These are phyloP conservation scores for Euphorbia tirucalli DNA, from an alignment of 345 rosid species.

Conservation along the genomic window DNA sequence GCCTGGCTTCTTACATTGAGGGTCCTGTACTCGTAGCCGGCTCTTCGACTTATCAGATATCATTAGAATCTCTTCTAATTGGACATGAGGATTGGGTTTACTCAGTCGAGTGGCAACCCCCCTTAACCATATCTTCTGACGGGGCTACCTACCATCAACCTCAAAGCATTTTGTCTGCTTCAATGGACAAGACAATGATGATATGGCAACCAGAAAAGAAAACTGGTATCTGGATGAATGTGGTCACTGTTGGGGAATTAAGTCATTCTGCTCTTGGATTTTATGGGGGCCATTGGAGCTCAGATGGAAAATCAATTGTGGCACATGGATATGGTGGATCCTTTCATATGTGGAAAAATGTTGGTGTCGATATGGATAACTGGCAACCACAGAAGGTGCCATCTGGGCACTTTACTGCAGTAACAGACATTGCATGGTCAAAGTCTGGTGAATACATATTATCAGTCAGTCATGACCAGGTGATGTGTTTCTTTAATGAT, in stretches of 20 bases:
- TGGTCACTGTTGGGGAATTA: conserved; percentile 92
- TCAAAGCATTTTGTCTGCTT: conserved; percentile 73
- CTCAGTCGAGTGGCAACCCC: conserved; percentile 96
- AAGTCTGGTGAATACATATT: conserved; percentile 69
- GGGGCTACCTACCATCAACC: conserved; percentile 52
- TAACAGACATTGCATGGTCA: conserved; percentile 81
- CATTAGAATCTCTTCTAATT: conserved; percentile 85
- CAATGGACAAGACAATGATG: conserved; percentile 99
- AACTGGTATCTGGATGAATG: conserved; percentile 92
- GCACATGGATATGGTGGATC: conserved; percentile 97
- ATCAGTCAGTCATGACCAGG: conserved; percentile 96
- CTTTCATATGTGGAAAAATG: conserved; percentile 82
- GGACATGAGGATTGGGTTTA: conserved; percentile 99
- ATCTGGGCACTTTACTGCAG: conserved; percentile 83
- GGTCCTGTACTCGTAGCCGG: conserved; percentile 79
- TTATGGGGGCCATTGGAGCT: conserved; percentile 96
- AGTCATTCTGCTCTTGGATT: conserved; percentile 96
- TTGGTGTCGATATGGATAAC: conserved; percentile 56
- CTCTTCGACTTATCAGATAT: conserved; percentile 69
- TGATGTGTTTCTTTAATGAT: conserved; percentile 20
- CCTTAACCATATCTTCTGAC: conserved; percentile 32
- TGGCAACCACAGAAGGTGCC: conserved; percentile 93
- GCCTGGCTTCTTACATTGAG: conserved; percentile 79
- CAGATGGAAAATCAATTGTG: conserved; percentile 58
- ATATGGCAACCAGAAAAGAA: conserved; percentile 93